Percentiles rank a stretch among this genome's conserved stretches.
Conservation (phyloP, 2,329 filamentous ascomycete species). For the Clarireedia homoeocarpa region DNA sequence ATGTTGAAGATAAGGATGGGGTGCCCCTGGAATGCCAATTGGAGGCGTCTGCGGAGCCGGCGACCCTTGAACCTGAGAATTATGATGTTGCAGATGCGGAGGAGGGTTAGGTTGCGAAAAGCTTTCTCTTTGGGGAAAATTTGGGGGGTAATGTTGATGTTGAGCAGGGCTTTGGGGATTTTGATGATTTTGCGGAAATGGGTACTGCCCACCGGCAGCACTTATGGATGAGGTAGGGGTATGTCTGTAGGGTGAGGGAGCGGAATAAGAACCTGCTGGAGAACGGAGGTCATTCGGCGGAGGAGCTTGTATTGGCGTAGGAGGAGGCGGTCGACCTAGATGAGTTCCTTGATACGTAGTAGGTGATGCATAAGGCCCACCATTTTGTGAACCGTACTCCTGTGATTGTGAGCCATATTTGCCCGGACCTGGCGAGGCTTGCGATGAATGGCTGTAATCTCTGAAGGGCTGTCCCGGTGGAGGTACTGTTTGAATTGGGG, state of each 20-base stretch:
- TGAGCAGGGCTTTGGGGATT: constrained; percentile 29
- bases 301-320: constrained; percentile 36
- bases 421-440: constrained; percentile 24
- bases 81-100: constrained; percentile 25
- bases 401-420: constrained; percentile 26
- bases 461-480: constrained; percentile 23
- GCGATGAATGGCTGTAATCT: constrained; percentile 26
- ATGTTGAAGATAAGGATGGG: constrained; percentile 32
- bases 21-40: constrained; percentile 27
- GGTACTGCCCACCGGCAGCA: constrained; percentile 22
- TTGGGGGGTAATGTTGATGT: constrained; percentile 25
- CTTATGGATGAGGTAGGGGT: constrained; percentile 25
- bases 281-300: constrained; percentile 34
- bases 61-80: constrained; percentile 22
- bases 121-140: constrained; percentile 22
- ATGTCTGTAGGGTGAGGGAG: constrained; percentile 29
- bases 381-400: constrained; percentile 24
- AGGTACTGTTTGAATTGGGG: constrained; percentile 24
- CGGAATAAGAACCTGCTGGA: constrained; percentile 32
- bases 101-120: constrained; percentile 22
- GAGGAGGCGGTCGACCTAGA: constrained; percentile 28
- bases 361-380: constrained; percentile 26
- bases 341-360: constrained; percentile 26
- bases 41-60: constrained; percentile 29
- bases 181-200: constrained; percentile 26